phyloP scores from a whole-genome alignment of 108 stramenopile genomes.

The Fragilaria crotonensis region DNA sequence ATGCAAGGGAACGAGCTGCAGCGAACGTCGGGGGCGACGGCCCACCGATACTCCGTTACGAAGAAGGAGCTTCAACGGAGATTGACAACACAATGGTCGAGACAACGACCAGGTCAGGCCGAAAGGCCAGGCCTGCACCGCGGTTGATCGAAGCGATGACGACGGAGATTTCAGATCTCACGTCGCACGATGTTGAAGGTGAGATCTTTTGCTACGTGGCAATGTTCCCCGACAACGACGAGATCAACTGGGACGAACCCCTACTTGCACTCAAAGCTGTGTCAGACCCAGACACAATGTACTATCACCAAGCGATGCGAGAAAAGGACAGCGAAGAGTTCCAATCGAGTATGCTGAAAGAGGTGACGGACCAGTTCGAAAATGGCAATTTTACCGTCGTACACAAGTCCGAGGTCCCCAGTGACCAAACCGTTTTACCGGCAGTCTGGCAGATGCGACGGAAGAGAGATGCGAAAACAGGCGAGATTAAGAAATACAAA shows the following conservation, averaged over 20 bases:
- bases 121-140: background rate
- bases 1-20: background rate
- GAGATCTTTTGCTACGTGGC: background rate
- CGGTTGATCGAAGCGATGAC: background rate
- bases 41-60: background rate
- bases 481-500: constrained; percentile 19
- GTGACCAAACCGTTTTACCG: constrained; percentile 17
- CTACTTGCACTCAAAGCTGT: constrained; percentile 1
- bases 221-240: background rate
- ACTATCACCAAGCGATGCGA: constrained; percentile 12
- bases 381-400: constrained; percentile 8
- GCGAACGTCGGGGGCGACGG: background rate
- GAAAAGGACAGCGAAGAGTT: constrained; percentile 4
- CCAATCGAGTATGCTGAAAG: constrained; percentile 11
- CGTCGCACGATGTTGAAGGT: background rate
- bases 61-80: background rate
- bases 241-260: background rate
- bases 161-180: background rate
- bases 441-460: constrained; percentile 43
- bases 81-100: too few species aligned
- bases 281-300: constrained; percentile 6
- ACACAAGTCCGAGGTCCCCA: constrained; percentile 11
- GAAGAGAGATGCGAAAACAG: constrained; percentile 30
- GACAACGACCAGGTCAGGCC: background rate
- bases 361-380: constrained; percentile 3